These are phyloP conservation scores for Senna siamea DNA, from an alignment of 306 rosid genomes.

Conservation along the genomic window DNA sequence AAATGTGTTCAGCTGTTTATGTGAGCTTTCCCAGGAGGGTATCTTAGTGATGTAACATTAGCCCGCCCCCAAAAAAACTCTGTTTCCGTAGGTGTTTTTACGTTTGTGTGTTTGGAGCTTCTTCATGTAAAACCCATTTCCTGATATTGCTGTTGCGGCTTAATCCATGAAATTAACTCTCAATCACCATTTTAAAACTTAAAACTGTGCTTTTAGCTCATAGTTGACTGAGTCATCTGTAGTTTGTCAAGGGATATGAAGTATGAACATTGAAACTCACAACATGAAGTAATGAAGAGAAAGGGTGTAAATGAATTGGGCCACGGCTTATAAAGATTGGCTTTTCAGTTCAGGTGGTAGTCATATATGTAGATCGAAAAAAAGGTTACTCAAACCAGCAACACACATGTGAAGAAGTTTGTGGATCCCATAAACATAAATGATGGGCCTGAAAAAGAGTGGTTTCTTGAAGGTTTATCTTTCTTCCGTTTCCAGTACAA, in stretches of 20 bases:
- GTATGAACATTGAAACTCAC: constrained; percentile 24
- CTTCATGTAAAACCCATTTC: not conserved
- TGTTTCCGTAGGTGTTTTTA: constrained; percentile 31
- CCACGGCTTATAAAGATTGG: constrained; percentile 39
- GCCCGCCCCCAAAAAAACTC: not conserved
- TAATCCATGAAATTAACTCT: not conserved
- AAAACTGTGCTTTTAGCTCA: constrained; percentile 15
- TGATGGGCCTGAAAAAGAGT: constrained; percentile 46
- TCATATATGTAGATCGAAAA: constrained; percentile 36
- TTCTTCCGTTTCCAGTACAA: constrained; percentile 7
- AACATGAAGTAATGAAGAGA: constrained; percentile 18
- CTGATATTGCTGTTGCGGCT: constrained; percentile 24
- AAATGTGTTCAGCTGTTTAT: constrained; percentile 18
- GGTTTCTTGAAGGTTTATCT: constrained; percentile 27
- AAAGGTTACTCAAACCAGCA: constrained; percentile 40
- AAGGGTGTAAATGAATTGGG: constrained; percentile 44
- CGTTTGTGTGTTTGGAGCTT: constrained; percentile 24
- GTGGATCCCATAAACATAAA: constrained; percentile 43
- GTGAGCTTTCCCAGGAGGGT: not conserved
- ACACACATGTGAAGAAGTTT: constrained; percentile 47
- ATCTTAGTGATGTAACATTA: constrained; percentile 17
- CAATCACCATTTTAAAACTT: not conserved
- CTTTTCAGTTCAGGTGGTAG: constrained; percentile 39
- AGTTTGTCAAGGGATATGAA: constrained; percentile 30
- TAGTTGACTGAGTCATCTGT: constrained; percentile 19